Percentiles rank a stretch among this genome's conserved stretches.
These are phyloP conservation scores for Pinus tabuliformis DNA, from an alignment of 75 land plant genomes.

Conservation along the genomic window DNA sequence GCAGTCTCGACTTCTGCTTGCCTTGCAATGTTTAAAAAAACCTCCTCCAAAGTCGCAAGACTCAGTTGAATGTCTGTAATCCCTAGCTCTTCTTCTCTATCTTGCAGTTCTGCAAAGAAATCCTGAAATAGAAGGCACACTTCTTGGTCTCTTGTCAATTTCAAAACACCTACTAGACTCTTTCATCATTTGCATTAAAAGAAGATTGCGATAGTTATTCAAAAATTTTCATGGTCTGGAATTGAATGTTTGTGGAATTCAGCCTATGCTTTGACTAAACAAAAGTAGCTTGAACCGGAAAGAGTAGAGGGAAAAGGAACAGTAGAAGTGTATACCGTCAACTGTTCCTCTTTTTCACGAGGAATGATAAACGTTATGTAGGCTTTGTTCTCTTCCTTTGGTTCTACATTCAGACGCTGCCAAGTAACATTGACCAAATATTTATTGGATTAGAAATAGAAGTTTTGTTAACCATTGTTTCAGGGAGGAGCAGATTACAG, in stretches of 20 bases:
- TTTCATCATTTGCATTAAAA: background rate
- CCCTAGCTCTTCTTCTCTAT: constrained; percentile 14
- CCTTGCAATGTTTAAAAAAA: constrained; percentile 16
- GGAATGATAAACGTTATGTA: constrained; percentile 22
- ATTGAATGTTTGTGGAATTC: background rate
- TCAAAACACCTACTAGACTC: background rate
- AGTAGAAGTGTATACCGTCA: constrained; percentile 11
- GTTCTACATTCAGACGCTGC: constrained; percentile 18
- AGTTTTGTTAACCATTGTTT: background rate
- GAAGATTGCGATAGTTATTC: background rate
- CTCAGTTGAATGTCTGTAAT: constrained; percentile 25
- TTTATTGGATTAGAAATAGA: background rate
- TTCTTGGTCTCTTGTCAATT: background rate
- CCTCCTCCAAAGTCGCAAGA: constrained; percentile 21
- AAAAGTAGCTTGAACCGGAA: background rate
- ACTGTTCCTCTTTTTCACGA: constrained; percentile 13
- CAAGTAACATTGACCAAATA: background rate
- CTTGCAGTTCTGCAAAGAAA: constrained; percentile 12
- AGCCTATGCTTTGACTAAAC: background rate
- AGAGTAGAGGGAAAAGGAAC: background rate
- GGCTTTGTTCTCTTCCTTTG: constrained; percentile 16
- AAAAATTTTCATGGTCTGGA: background rate
- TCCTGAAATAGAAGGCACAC: constrained; percentile 9
- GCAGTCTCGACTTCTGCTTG: constrained; percentile 27
- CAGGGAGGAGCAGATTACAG: background rate